Base-by-base conservation (phyloP, 306 rosid species). In the Rubus parviflorus region DNA sequence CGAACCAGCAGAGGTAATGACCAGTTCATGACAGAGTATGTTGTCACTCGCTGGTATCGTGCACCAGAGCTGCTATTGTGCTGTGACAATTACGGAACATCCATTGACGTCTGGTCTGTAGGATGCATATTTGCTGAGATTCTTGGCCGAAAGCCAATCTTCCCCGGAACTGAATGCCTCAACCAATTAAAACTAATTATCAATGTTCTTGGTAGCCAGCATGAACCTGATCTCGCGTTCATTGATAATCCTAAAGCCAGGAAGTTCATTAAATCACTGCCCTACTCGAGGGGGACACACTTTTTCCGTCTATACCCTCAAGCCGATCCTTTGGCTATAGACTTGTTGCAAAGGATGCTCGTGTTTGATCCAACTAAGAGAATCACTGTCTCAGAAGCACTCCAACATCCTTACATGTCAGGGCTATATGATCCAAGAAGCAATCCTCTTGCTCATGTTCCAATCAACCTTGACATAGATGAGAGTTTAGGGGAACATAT, bases 121-220 rank as follows among this genome's bases (percentile, higher is more conserved):
- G 97, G 98, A 78, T 94, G 98, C 81, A 90, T 94, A 80, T 94
- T 94, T 74, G 96, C 96, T 72, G 97, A 94, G 82, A 87, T 92
- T 83, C 97, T 94, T 56, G 96, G 96, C 17, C 85, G 97, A 72
- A 87, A 89, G 66, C 96, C 98, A 69, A 80, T 92, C 61, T 90
- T 94, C 80, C 97, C 94, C 0, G 98, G 98, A 76, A 87, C 90
- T 0, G 94, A 92, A 67, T 84, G 89, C 85, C 88, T 94, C 72
- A 84, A 92, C 88, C 97, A 94, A 76, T 83, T 94, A 45, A 88
- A 81, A 81, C 87, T 89, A 41, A 94, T 94, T 20, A 79, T 92
- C 75, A 83, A 88, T 22, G 83, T 92, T 76, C 96, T 94, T 45
- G 97, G 96, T 74, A 89, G 90, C 90, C 97, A 81, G 63, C 64